Percentiles rank a stretch among this genome's conserved stretches.
Evolutionary conservation across 345 rosid species (phyloP).

Genomic region (Crucihimalaya himalaica): DNA sequence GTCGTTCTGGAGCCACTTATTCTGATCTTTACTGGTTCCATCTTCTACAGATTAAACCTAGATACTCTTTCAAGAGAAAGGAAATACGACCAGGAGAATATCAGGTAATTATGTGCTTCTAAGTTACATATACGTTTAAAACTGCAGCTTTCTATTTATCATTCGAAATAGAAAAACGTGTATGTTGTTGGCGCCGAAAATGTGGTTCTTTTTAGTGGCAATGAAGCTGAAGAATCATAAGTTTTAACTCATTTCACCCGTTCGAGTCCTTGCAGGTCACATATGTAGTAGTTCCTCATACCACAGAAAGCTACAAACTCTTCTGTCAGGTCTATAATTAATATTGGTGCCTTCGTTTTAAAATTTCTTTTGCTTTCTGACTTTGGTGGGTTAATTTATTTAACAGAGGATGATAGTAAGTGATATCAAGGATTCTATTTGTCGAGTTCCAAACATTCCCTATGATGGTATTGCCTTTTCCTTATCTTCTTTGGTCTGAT

Average conservation of each 20-base stretch:
- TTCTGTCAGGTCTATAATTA: no score
- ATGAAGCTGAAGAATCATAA: background rate
- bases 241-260: background rate
- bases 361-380: no score
- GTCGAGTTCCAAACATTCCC: conserved; percentile 92
- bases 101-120: conserved; percentile 49
- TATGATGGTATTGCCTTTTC: conserved; percentile 62
- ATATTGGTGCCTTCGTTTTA: no score
- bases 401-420: conserved; percentile 90
- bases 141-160: background rate
- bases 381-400: no score
- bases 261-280: conserved; percentile 51
- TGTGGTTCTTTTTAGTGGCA: no score
- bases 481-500: background rate
- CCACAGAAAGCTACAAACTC: conserved; percentile 87
- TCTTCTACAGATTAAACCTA: conserved; percentile 77
- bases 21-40: conserved; percentile 14
- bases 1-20: background rate
- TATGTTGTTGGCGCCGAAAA: no score
- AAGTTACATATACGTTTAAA: background rate
- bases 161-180: background rate
- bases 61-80: no score
- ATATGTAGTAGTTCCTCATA: conserved; percentile 70
- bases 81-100: conserved; percentile 88
- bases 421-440: conserved; percentile 90